Base-by-base conservation (phyloP, 306 rosid genomes). In the Inga leiocalycina region DNA sequence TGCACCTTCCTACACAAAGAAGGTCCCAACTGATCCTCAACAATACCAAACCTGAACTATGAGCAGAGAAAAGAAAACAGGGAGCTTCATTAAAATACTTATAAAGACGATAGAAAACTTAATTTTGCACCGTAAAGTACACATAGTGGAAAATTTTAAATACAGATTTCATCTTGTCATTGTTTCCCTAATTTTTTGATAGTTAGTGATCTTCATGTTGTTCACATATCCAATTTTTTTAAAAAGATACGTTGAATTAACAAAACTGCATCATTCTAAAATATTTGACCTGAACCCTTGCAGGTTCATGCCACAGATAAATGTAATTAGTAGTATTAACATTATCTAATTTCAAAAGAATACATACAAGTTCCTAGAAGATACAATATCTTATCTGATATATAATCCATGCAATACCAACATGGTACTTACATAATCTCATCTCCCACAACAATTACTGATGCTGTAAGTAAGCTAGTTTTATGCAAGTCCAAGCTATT, bases 21-120 rank as follows among this genome's bases (percentile, higher is more conserved):
- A 79, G 91, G 93, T 75, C 93, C 97, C 88, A 96, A 81, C 79
- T 87, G 91, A 89, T 96, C 99, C 90, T 91, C 96, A 90, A 91
- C 91, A 91, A 84, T 92, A 89, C 99, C 97, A 51, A 86, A 90
- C 94, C 98, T 96, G 97, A 93, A 96, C 99, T 96, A 96, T 91
- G 97, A 89, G 83, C 91, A 89, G 85, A 85, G 88, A 77, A 82
- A 87, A 86, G 59, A 84, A 87, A 69, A 79, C 62, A 68, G 80
- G 73, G 82, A 81, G 86, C 92, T 87, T 93, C 86, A 89, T 74
- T 78, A 87, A 84, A 82, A 84, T 81, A 87, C 82, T 32, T 32
- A 64, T 32, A 22, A 37, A 46, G 49, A 80, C 80, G 84, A 83
- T 61, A 43, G 59, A 79, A 86, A 61, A 71, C 10, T 52, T 68